Conservation (phyloP, 139 green algal genomes). For the Bryopsis sp. region DNA sequence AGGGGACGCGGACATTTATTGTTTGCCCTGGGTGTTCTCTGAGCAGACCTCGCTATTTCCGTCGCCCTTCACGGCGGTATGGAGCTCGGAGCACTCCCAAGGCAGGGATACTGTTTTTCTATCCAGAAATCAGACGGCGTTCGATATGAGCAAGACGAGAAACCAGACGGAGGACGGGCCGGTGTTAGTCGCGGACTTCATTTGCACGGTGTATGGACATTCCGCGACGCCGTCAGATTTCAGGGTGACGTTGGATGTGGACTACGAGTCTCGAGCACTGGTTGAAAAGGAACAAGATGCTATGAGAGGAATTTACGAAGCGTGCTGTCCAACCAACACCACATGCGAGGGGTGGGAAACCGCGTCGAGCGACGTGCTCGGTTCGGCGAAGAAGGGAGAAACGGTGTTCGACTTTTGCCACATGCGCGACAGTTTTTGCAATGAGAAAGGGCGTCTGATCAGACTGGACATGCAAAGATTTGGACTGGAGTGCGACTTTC, state of each 20-base stretch:
- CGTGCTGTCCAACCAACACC: background rate
- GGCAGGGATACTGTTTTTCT: constrained; percentile 14
- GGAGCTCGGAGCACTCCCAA: background rate
- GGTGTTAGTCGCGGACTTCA: background rate
- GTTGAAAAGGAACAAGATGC: constrained; percentile 5
- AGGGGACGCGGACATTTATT: constrained; percentile 3
- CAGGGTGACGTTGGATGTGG: constrained; percentile 1
- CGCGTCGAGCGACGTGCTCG: background rate
- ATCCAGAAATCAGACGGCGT: background rate
- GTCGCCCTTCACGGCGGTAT: background rate
- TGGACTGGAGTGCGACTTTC: constrained; percentile 15
- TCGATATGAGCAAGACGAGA: background rate
- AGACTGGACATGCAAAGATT: constrained; percentile 11
- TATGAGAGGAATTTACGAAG: constrained; percentile 2
- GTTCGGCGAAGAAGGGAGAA: background rate
- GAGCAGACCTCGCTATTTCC: background rate
- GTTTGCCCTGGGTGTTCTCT: background rate
- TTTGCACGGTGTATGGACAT: background rate
- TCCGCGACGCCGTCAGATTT: background rate
- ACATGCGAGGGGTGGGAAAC: constrained; percentile 6
- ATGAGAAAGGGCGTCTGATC: constrained; percentile 12
- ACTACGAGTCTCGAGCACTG: background rate
- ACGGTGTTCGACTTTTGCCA: constrained; percentile 15
- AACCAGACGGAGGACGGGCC: background rate
- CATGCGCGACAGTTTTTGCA: constrained; percentile 7